Conservation (phyloP, 2,329 filamentous ascomycete genomes). For the Alternaria panax region DNA sequence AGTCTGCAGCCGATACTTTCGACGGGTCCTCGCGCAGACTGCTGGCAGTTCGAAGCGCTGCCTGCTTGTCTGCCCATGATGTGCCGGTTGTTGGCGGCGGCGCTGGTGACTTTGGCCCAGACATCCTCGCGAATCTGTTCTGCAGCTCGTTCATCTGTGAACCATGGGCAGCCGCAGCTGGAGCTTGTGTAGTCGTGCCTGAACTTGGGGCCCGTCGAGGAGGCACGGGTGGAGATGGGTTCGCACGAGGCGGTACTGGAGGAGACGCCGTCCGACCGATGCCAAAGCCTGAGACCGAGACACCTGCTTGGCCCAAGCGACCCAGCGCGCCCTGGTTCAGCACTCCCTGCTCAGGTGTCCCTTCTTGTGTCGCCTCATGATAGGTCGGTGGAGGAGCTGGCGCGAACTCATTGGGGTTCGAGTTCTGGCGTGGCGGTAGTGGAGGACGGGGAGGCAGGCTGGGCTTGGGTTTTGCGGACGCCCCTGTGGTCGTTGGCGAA, state of each 20-base stretch:
- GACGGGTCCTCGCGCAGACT: slow-evolving; percentile 68
- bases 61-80: slow-evolving; percentile 68
- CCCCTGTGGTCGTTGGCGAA: slow-evolving; percentile 32
- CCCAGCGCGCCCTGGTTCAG: slow-evolving; percentile 68
- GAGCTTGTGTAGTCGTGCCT: slow-evolving; percentile 25
- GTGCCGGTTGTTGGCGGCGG: slow-evolving; percentile 59
- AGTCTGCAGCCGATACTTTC: slow-evolving; percentile 67
- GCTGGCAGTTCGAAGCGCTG: slow-evolving; percentile 67
- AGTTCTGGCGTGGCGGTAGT: slow-evolving; percentile 72
- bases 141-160: slow-evolving; percentile 71
- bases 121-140: slow-evolving; percentile 64
- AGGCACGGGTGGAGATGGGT: slow-evolving; percentile 37
- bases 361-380: slow-evolving; percentile 48
- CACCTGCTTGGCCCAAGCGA: slow-evolving; percentile 74
- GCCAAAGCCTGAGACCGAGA: slow-evolving; percentile 79
- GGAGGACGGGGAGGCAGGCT: slow-evolving; percentile 73
- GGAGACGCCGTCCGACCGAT: slow-evolving; percentile 64
- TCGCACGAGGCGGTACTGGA: slow-evolving; percentile 48
- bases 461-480: slow-evolving; percentile 57
- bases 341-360: slow-evolving; percentile 45
- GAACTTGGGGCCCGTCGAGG: slow-evolving; percentile 31
- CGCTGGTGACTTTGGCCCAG: slow-evolving; percentile 43
- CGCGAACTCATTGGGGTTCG: slow-evolving; percentile 56
- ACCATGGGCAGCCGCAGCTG: slow-evolving; percentile 29
- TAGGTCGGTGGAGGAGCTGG: slow-evolving; percentile 59